Conservation (phyloP, 768 basidiomycete genomes). For the Daedaleopsis nitida region DNA sequence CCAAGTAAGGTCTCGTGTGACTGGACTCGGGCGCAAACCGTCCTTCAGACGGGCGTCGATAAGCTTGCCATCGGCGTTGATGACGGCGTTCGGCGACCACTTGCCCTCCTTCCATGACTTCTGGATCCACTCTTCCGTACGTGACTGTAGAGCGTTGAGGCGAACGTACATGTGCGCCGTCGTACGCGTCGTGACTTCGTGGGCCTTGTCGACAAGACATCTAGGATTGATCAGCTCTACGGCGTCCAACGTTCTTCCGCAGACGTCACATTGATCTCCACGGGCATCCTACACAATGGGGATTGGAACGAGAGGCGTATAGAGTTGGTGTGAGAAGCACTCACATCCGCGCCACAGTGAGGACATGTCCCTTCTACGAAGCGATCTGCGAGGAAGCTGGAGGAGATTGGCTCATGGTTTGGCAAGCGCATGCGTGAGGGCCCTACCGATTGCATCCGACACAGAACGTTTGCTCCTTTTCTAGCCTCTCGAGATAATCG, state of each 20-base stretch:
- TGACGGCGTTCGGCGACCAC: slow-evolving; percentile 92
- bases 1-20: slow-evolving; percentile 95
- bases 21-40: slow-evolving; percentile 84
- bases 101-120: slow-evolving; percentile 76
- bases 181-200: slow-evolving; percentile 71
- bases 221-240: slow-evolving; percentile 94
- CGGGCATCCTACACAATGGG: slow-evolving; percentile 75
- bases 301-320: not conserved
- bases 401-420: slow-evolving; percentile 15
- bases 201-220: slow-evolving; percentile 83
- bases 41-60: slow-evolving; percentile 86
- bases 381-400: slow-evolving; percentile 92
- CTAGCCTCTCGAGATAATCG: slow-evolving; percentile 74
- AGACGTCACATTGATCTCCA: slow-evolving; percentile 97
- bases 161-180: slow-evolving; percentile 93
- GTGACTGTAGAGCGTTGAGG: slow-evolving; percentile 80
- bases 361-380: slow-evolving; percentile 99
- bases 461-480: slow-evolving; percentile 93
- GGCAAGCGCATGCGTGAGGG: not conserved
- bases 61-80: slow-evolving; percentile 85
- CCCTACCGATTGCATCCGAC: slow-evolving; percentile 83
- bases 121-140: slow-evolving; percentile 87
- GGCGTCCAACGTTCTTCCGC: slow-evolving; percentile 89
- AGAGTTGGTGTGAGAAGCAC: slow-evolving; percentile 19
- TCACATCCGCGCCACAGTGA: slow-evolving; percentile 82